Base-by-base conservation (phyloP, 2,329 filamentous ascomycete species). In the Sarocladiaceae sp. region DNA sequence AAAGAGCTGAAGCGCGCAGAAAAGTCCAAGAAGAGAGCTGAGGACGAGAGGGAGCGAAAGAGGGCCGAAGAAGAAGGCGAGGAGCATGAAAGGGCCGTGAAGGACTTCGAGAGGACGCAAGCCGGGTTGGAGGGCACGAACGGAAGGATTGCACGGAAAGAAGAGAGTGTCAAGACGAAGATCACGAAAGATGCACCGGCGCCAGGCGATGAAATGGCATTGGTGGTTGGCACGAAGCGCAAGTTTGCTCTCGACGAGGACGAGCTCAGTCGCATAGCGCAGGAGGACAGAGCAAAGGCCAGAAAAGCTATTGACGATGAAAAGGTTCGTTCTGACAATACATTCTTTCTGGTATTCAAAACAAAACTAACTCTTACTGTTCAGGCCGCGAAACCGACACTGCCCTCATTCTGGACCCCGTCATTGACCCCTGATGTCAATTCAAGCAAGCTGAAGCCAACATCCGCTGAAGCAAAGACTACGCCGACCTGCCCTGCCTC, bases 381-480 rank as follows among this genome's bases (percentile, higher is more conserved):
- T 17, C 69, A 83, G 63, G 79, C 83, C 2, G 75, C 79, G 8
- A 88, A 87, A 67, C 79, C 82, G 1, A 78, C 79, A 15, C 72
- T 96, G 0, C 89, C 90, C 0, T 95, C 90, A 0, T 97, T 97
- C 71, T 97, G 93, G 94, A 87, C 93, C 1, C 93, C 91, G 0
- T 89, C 87, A 0, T 80, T 93, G 53, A 95, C 88, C 0, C 90
- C 90, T 12, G 68, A 70, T 36, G 66, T 67, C 29, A 63, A 68
- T 44, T 61, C 67, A 51, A 65, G 75, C 47, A 72, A 77, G 50
- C 72, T 84, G 50, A 74, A 83, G 62, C 70, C 78, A 6, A 71
- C 80, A 35, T 70, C 70, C n/a, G 85, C 83, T 64, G 79, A 82
- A 51, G 65, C 72, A 49, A 95, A 94, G 63, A 71, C 79, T 23